Evolutionary conservation across 2,329 filamentous ascomycete genomes (phyloP), one percentile per base, ranked within the genome.

Genomic region (Clarireedia sp.): DNA sequence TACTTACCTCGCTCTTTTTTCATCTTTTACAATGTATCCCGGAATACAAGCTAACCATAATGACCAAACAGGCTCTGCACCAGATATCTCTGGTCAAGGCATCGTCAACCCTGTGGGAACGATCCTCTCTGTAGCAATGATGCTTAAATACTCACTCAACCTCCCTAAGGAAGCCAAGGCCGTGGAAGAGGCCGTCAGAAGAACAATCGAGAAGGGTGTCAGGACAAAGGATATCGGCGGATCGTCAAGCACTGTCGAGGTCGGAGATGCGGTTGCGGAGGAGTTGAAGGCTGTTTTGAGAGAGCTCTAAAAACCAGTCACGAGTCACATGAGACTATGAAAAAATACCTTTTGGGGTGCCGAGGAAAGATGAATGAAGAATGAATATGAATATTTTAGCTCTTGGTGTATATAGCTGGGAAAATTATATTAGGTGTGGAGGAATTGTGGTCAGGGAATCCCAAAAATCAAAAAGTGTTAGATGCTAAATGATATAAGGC

Each of bases 21-120:
- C 24, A 19, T 16, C 29, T 16, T 36, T 36, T 10, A 16, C 16
- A 6, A 16, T 16, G 26, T 43, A 17, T 21, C 29, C 24, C 9
- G 12, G 29, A 14, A 19, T 36, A 16, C 12, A 23, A 19, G 12
- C 41, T 23, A 45, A 21, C 41, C 38, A 37, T 48, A 29, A 37
- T 43, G 36, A 56, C 19, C 8, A 33, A 46, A 51, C 38, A 88
- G 87, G 90, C 38, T 94, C 89, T 46, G 92, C 92, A 19, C 92
- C 91, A 26, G 91, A 97, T 68, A 97, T 97, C 66, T 90, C 89
- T 2, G 91, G 92, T 63, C 81, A 95, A 74, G 89, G 89, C 58
- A 86, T 96, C 63, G 90, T 96, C 67, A 95, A 95, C 78, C 92
- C 92, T 36, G 79, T 97, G 58, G 92, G 91, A 50, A 91, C 90